A percentile compares a stretch with the other conserved stretches of the same genome.
Conservation (phyloP, 2,329 filamentous ascomycete species). For the Aspergillus quadricinctus region DNA sequence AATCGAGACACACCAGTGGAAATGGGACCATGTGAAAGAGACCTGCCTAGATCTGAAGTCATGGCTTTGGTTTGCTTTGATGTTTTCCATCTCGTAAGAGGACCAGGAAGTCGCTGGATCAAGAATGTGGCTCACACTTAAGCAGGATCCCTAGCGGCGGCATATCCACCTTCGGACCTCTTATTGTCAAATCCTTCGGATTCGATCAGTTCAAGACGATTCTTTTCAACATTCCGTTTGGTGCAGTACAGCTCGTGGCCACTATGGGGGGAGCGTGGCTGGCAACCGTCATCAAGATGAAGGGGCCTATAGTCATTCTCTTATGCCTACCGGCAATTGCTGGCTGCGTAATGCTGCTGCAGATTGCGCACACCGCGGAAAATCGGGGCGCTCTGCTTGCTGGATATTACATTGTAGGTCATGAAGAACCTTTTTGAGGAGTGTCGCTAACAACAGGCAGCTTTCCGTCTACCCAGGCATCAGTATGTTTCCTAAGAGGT, state of each 20-base stretch:
- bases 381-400: constrained; percentile 51
- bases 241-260: constrained; percentile 56
- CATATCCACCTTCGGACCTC: constrained; percentile 55
- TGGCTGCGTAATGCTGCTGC: constrained; percentile 53
- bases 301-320: constrained; percentile 51
- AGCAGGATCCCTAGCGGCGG: constrained; percentile 52
- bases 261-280: constrained; percentile 56
- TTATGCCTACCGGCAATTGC: constrained; percentile 55
- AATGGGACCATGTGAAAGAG: constrained; percentile 53
- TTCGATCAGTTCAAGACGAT: constrained; percentile 55
- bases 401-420: constrained; percentile 51
- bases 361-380: constrained; percentile 42
- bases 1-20: constrained; percentile 42
- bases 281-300: constrained; percentile 52
- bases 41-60: constrained; percentile 56
- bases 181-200: constrained; percentile 57
- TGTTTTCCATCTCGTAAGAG: constrained; percentile 50
- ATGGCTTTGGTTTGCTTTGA: constrained; percentile 54
- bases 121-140: constrained; percentile 4
- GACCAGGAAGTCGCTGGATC: constrained; percentile 4
- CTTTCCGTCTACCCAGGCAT: constrained; percentile 59
- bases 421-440: not conserved
- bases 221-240: constrained; percentile 59
- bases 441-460: constrained; percentile 16
- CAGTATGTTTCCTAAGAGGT: constrained; percentile 28